phyloP scores from a whole-genome alignment of 2,329 filamentous ascomycete species.

The Dactylonectria estremocensis region DNA sequence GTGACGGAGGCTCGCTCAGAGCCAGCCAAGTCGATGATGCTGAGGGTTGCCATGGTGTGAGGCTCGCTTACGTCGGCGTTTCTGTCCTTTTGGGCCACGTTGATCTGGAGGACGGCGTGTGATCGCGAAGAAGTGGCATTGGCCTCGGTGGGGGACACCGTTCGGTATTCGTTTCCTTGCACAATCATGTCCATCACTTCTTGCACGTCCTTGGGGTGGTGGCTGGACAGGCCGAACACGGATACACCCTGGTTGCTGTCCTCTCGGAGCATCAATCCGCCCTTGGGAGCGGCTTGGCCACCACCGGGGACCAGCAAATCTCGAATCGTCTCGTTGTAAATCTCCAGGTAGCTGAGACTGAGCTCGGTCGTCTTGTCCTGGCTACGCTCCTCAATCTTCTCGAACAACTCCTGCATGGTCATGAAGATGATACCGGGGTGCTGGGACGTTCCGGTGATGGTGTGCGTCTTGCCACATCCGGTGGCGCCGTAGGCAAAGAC shows the following conservation, averaged over 20 bases:
- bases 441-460: constrained; percentile 92
- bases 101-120: constrained; percentile 97
- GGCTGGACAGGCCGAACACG: constrained; percentile 90
- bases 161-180: constrained; percentile 92
- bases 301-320: constrained; percentile 91
- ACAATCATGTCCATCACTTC: constrained; percentile 99
- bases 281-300: constrained; percentile 71
- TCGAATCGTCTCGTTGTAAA: constrained; percentile 99
- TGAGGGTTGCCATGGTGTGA: constrained; percentile 97
- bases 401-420: constrained; percentile 99
- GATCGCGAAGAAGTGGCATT: constrained; percentile 98
- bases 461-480: constrained; percentile 98
- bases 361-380: constrained; percentile 92
- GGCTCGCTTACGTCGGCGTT: constrained; percentile 95
- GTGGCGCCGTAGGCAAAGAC: constrained; percentile 99
- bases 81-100: constrained; percentile 92
- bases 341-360: constrained; percentile 95
- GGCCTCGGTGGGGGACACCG: constrained; percentile 95
- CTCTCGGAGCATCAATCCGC: constrained; percentile 90
- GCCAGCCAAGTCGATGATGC: constrained; percentile 97
- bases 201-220: constrained; percentile 90
- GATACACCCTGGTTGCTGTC: constrained; percentile 95
- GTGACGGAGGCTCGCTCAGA: constrained; percentile 97
- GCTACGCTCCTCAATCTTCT: constrained; percentile 90
- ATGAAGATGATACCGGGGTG: constrained; percentile 98